Percentiles rank a stretch among this genome's conserved stretches.
phyloP scores from a whole-genome alignment of 2,329 filamentous ascomycete genomes.

The Neonectria ditissima region DNA sequence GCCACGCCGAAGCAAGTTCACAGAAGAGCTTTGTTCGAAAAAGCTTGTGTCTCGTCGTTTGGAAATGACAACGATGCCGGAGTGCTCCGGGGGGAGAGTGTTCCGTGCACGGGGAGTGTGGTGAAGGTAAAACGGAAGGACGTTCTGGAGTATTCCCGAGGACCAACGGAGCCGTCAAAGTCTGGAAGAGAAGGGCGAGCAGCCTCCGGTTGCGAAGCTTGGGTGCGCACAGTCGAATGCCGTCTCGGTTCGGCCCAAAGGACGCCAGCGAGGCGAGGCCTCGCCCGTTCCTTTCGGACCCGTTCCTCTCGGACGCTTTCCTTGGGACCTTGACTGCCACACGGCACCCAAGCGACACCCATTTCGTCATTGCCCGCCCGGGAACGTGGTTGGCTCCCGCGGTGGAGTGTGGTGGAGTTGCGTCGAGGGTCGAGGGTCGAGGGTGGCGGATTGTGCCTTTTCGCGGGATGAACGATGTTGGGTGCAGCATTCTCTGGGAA shows the following conservation, averaged over 20 bases:
- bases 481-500: neutral
- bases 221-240: constrained; percentile 18
- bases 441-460: constrained; percentile 20
- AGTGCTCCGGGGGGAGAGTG: constrained; percentile 12
- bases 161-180: constrained; percentile 39
- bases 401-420: constrained; percentile 28
- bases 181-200: neutral
- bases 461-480: constrained; percentile 23
- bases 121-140: constrained; percentile 2
- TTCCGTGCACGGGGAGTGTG: constrained; percentile 10
- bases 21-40: too few relatives aligned
- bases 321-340: neutral
- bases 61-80: constrained; percentile 4
- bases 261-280: constrained; percentile 33
- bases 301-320: neutral
- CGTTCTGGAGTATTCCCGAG: constrained; percentile 37
- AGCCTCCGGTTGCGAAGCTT: neutral
- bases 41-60: constrained; percentile 10
- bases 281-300: constrained; percentile 19
- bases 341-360: constrained; percentile 22
- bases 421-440: too few relatives aligned
- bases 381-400: constrained; percentile 36
- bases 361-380: constrained; percentile 38
- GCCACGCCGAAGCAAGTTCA: constrained; percentile 15
- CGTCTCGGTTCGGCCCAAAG: constrained; percentile 47